Conservation (phyloP, 257 asterid species). For the Salvia hispanica region DNA sequence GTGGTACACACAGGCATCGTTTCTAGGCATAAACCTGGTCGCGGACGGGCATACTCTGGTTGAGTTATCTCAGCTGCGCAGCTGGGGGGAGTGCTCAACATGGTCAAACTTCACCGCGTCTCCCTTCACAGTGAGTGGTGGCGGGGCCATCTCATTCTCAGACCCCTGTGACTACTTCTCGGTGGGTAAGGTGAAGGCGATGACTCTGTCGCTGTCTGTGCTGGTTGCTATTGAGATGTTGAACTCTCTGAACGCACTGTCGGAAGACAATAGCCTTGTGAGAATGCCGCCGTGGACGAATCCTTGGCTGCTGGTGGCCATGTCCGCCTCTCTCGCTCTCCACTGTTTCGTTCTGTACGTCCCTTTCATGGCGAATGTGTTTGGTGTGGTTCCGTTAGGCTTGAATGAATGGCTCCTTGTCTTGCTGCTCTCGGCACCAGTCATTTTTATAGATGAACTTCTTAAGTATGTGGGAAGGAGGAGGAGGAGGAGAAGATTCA, state of each 20-base stretch:
- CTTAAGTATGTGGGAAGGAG: conserved; percentile 76
- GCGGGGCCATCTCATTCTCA: conserved; percentile 13
- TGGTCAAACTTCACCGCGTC: conserved; percentile 75
- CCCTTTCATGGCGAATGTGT: conserved; percentile 69
- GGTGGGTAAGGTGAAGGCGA: conserved; percentile 79
- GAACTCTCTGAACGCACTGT: conserved; percentile 81
- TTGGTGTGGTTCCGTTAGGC: conserved; percentile 68
- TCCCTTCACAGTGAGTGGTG: conserved; percentile 54
- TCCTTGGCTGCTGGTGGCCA: conserved; percentile 84
- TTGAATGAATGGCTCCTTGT: conserved; percentile 73
- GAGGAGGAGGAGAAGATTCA: conserved; percentile 49
- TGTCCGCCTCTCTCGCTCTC: conserved; percentile 62
- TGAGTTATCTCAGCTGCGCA: conserved; percentile 74
- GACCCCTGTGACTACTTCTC: conserved; percentile 81
- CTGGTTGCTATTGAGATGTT: conserved; percentile 89
- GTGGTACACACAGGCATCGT: conserved; percentile 86
- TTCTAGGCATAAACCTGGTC: conserved; percentile 63
- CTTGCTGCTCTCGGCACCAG: conserved; percentile 64
- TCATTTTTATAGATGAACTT: conserved; percentile 64
- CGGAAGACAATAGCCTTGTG: conserved; percentile 84
- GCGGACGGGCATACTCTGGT: conserved; percentile 80
- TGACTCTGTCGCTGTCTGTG: conserved; percentile 83
- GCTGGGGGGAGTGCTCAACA: conserved; percentile 85
- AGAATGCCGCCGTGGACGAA: conserved; percentile 92
- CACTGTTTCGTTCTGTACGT: conserved; percentile 72